Conservation (phyloP, 768 basidiomycete genomes). For the Suillus luteus region DNA sequence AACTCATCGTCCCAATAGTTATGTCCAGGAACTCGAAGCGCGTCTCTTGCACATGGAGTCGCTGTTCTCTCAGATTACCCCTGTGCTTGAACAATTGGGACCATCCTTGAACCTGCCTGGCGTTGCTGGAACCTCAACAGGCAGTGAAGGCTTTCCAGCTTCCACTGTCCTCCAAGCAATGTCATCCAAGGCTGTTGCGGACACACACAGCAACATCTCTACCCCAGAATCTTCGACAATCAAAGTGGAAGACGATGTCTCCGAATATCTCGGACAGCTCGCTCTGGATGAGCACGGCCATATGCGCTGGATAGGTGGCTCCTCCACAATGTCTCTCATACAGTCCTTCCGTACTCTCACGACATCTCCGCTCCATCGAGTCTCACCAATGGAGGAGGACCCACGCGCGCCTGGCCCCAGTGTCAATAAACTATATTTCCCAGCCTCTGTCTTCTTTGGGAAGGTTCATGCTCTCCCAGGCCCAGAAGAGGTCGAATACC, state of each 20-base stretch:
- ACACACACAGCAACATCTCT: slow-evolving; percentile 34
- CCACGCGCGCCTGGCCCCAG: slow-evolving; percentile 76
- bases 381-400: slow-evolving; percentile 85
- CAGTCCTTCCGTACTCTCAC: slow-evolving; percentile 83
- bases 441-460: slow-evolving; percentile 84
- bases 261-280: slow-evolving; percentile 84
- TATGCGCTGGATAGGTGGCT: slow-evolving; percentile 90
- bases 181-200: slow-evolving; percentile 39
- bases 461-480: slow-evolving; percentile 80
- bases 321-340: slow-evolving; percentile 89
- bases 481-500: slow-evolving; percentile 86
- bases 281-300: slow-evolving; percentile 89
- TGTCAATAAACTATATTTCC: slow-evolving; percentile 86
- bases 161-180: slow-evolving; percentile 37
- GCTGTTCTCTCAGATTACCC: slow-evolving; percentile 80
- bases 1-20: slow-evolving; percentile 47
- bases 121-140: slow-evolving; percentile 32
- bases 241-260: slow-evolving; percentile 66
- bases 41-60: slow-evolving; percentile 87
- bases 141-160: slow-evolving; percentile 24
- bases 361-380: slow-evolving; percentile 70
- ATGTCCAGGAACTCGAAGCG: slow-evolving; percentile 90
- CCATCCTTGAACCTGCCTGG: slow-evolving; percentile 50
- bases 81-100: slow-evolving; percentile 73
- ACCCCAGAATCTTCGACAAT: slow-evolving; percentile 36